Base-by-base conservation (phyloP, 2,329 filamentous ascomycete species). In the Aureobasidium sp. region DNA sequence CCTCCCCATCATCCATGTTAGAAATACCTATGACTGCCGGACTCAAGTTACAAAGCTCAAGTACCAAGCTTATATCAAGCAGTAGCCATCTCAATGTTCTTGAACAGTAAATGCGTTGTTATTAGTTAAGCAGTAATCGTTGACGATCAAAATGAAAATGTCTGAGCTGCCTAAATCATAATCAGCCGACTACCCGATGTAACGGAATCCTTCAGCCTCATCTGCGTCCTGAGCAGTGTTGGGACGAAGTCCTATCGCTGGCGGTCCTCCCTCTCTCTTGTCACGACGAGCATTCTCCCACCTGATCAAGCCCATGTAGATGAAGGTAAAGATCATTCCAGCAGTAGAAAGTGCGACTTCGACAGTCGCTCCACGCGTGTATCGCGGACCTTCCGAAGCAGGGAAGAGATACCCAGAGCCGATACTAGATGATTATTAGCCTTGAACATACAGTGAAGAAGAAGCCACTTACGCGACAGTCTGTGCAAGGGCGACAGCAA, bases 271-370 rank as follows among this genome's bases (percentile, higher is more conserved):
- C 16, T 63, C 62, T n/a, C 27, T 57, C 9, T 21, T 61, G 21
- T 63, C 62, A 37, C 62, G 57, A 16, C 62, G 57, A 45, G 36
- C 10, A 6, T 63, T 63, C 50, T 63, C 62, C 62, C 57, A 63
- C 5, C n/a, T 61, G 50, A 63, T 63, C 62, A 63, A 57, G 36
- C 49, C 62, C 62, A 63, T 63, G 50, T 63, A 63, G 2, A 41
- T 29, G 29, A 63, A 63, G 1, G 62, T 63, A 44, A 63, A 57
- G 0, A 57, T 10, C 62, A 63, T 47, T 52, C 62, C 62, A 6
- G 50, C 62, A 16, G 4, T 25, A 8, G 62, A 63, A 9, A 63
- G 62, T 9, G 53, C n/a, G 3, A 63, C 49, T 42, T 63, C 62
- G 21, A 63, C 62, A 36, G 27, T 48, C 0, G 57, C 57, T 45